phyloP scores from a whole-genome alignment of 2,329 filamentous ascomycete genomes.

The Colletotrichum sp. region DNA sequence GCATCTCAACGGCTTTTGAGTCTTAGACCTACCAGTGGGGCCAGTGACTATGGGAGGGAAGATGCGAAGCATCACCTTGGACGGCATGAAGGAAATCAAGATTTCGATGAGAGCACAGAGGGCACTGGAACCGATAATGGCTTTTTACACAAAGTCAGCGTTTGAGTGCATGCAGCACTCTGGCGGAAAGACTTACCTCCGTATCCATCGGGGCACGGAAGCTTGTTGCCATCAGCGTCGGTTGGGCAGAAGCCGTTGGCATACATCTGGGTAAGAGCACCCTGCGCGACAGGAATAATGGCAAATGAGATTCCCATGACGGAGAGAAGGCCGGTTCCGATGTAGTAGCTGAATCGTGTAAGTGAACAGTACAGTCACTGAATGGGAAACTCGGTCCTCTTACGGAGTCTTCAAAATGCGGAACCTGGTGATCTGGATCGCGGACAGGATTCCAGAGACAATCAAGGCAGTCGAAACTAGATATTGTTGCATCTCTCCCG shows the following conservation, averaged over 20 bases:
- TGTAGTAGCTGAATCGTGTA: constrained; percentile 61
- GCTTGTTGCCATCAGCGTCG: constrained; percentile 64
- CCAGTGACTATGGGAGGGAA: constrained; percentile 83
- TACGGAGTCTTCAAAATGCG: constrained; percentile 70
- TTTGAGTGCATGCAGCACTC: neutral
- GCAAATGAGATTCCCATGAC: constrained; percentile 82
- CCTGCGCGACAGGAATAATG: constrained; percentile 75
- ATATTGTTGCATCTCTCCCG: constrained; percentile 69
- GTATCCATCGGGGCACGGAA: constrained; percentile 79
- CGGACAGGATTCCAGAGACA: constrained; percentile 76
- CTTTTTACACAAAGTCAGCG: constrained; percentile 44
- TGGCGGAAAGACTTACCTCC: constrained; percentile 44
- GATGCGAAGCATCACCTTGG: constrained; percentile 70
- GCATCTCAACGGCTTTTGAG: constrained; percentile 33
- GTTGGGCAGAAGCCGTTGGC: constrained; percentile 69
- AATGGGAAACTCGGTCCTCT: constrained; percentile 24
- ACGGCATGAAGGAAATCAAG: constrained; percentile 75
- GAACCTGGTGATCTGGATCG: constrained; percentile 79
- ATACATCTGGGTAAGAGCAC: constrained; percentile 80
- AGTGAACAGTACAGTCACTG: neutral
- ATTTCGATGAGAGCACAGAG: constrained; percentile 74
- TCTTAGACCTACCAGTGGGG: constrained; percentile 50
- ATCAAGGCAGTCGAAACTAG: constrained; percentile 81
- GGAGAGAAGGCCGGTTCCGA: constrained; percentile 81
- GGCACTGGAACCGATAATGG: constrained; percentile 72